These are phyloP conservation scores for Hippophae tibetana DNA, from an alignment of 306 rosid species.

Conservation along the genomic window DNA sequence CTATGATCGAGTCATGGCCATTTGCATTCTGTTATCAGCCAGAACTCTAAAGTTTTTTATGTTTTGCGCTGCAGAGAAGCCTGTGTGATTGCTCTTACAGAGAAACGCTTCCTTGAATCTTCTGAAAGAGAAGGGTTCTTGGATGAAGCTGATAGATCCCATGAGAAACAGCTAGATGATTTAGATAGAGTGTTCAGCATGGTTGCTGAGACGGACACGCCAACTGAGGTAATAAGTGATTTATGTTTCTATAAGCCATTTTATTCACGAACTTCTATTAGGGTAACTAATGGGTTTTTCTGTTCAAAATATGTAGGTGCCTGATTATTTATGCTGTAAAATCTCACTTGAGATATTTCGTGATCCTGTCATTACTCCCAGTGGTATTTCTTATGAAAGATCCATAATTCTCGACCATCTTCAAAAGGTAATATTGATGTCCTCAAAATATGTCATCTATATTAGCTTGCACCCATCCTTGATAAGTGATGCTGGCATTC, in stretches of 20 bases:
- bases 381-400: conserved; percentile 86
- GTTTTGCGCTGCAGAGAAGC: conserved; percentile 32
- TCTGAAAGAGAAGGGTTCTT: conserved; percentile 47
- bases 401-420: conserved; percentile 83
- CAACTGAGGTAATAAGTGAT: conserved; percentile 47
- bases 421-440: conserved; percentile 44
- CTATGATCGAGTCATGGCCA: background rate
- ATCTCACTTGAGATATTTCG: conserved; percentile 79
- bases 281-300: conserved; percentile 3
- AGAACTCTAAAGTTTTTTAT: background rate
- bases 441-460: background rate
- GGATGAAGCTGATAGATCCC: conserved; percentile 40
- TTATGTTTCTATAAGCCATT: background rate
- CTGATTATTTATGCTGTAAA: conserved; percentile 80
- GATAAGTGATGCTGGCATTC: background rate
- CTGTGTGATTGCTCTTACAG: conserved; percentile 40
- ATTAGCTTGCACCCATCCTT: conserved; percentile 6
- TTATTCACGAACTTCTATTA: background rate
- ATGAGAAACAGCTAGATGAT: conserved; percentile 37
- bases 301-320: conserved; percentile 43
- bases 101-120: conserved; percentile 21
- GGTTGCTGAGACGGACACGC: conserved; percentile 52
- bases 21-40: background rate
- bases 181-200: conserved; percentile 45
- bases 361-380: conserved; percentile 91